phyloP scores from a whole-genome alignment of 1,139 yeast species.

The Suhomyces bolitotheri region DNA sequence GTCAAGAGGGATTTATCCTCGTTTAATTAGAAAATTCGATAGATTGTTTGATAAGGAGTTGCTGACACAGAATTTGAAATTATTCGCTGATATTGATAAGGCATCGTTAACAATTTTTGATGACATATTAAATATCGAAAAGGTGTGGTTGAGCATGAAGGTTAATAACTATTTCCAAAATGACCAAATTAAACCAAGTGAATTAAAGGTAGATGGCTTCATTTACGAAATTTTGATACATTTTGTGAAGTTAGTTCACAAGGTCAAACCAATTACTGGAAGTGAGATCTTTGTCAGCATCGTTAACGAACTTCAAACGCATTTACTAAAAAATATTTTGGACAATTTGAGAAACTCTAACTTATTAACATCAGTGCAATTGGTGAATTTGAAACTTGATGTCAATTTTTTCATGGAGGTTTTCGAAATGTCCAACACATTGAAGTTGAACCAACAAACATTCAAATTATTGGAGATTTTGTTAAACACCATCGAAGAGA shows the following conservation, averaged over 20 bases:
- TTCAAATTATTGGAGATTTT: constrained; percentile 38
- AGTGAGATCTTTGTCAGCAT: constrained; percentile 38
- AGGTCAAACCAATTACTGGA: constrained; percentile 46
- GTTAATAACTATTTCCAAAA: constrained; percentile 31
- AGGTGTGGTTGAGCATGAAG: constrained; percentile 33
- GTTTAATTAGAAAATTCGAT: constrained; percentile 37
- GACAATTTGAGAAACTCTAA: constrained; percentile 28
- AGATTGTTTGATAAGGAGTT: constrained; percentile 37
- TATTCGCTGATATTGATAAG: constrained; percentile 47
- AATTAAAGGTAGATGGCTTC: constrained; percentile 39
- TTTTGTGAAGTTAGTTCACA: constrained; percentile 44
- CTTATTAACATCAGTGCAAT: constrained; percentile 21
- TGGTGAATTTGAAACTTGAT: constrained; percentile 37
- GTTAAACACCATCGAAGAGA: constrained; percentile 34
- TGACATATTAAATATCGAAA: constrained; percentile 43
- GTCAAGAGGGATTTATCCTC: constrained; percentile 36
- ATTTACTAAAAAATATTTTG: constrained; percentile 35
- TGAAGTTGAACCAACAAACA: constrained; percentile 39
- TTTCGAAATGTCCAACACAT: constrained; percentile 38
- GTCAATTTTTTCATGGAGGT: constrained; percentile 42
- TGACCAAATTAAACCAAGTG: constrained; percentile 6
- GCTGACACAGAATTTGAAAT: constrained; percentile 40
- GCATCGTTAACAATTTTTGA: constrained; percentile 45
- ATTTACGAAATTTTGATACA: constrained; percentile 43
- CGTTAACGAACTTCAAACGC: constrained; percentile 42